Evolutionary conservation across 225 moss, liverwort and hornwort genomes (phyloP), one percentile per base, ranked within the genome.

Genomic region (Neckera pumila): DNA sequence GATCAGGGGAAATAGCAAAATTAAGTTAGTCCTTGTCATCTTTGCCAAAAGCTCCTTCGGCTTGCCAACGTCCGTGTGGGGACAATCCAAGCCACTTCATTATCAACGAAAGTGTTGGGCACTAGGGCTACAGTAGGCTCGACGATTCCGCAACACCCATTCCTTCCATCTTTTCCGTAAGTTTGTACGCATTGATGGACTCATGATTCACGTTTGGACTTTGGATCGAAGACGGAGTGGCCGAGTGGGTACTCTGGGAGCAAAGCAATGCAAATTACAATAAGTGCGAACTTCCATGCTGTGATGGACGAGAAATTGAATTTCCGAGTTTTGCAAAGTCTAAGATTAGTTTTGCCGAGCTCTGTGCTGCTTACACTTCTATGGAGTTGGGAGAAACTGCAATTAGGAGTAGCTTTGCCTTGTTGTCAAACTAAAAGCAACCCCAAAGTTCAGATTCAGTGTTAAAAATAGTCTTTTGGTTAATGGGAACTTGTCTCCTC

Each of bases 401-500:
- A 54, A 9, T 54, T 53, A 21, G 34, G 30, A 54, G 6, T 14
- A 36, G 77, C n/a, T 54, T 77, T 54, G 54, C 4, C 2, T 54
- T 36, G 7, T 10, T 36, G 14, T 53, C 33, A 36, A 77, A 36
- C 6, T 36, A 7, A 15, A 25, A 54, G 34, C 36, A 54, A 77
- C 6, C 15, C 10, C 2, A 25, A 15, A 36, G 8, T 54, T n/a
- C n/a, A n/a, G n/a, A n/a, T n/a, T n/a, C n/a, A n/a, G n/a, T n/a
- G n/a, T n/a, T n/a, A n/a, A n/a, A n/a, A n/a, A n/a, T n/a, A n/a
- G n/a, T n/a, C n/a, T n/a, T n/a, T n/a, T n/a, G n/a, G n/a, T n/a
- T n/a, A n/a, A n/a, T 1, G 3, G 0, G 4, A 21, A 76, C 36
- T 36, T 53, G 6, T 17, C 9, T 53, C 6, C 1, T 3, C 6